Conservation (phyloP, 345 rosid species). For the Euphorbia pulcherrima region DNA sequence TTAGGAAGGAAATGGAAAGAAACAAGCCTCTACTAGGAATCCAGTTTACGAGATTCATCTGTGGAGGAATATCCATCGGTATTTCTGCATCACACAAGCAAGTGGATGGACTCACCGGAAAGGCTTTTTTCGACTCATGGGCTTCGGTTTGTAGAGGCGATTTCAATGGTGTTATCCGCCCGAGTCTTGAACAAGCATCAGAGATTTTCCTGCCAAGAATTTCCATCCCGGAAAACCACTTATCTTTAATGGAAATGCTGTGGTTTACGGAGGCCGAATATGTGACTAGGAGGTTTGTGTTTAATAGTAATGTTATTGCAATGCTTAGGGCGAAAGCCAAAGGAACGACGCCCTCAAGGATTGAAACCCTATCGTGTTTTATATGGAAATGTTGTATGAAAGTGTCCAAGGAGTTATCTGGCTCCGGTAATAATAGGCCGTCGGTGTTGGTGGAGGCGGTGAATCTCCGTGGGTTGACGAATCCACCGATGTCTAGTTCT, state of each 20-base stretch:
- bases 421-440: not conserved
- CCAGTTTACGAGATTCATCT: slow-evolving; percentile 8
- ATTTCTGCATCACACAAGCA: not conserved
- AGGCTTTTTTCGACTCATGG: slow-evolving; percentile 8
- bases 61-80: slow-evolving; percentile 18
- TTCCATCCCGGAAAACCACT: slow-evolving; percentile 2
- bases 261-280: slow-evolving; percentile 15
- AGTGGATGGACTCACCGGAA: slow-evolving; percentile 4
- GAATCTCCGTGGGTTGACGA: slow-evolving; percentile 8
- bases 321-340: not conserved
- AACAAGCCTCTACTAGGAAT: not conserved
- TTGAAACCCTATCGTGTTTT: slow-evolving; percentile 8
- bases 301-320: not conserved
- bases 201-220: slow-evolving; percentile 13
- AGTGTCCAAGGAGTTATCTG: not conserved
- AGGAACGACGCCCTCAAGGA: not conserved
- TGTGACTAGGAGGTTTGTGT: slow-evolving; percentile 12
- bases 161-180: not conserved
- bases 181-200: slow-evolving; percentile 5
- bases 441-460: slow-evolving; percentile 18
- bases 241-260: slow-evolving; percentile 15
- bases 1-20: not conserved
- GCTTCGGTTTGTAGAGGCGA: slow-evolving; percentile 4
- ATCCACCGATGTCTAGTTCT: slow-evolving; percentile 5
- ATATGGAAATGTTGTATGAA: slow-evolving; percentile 17